A percentile compares a stretch with the other conserved stretches of the same genome.
phyloP scores from a whole-genome alignment of 2,329 filamentous ascomycete genomes.

The Xylariaceae sp. region DNA sequence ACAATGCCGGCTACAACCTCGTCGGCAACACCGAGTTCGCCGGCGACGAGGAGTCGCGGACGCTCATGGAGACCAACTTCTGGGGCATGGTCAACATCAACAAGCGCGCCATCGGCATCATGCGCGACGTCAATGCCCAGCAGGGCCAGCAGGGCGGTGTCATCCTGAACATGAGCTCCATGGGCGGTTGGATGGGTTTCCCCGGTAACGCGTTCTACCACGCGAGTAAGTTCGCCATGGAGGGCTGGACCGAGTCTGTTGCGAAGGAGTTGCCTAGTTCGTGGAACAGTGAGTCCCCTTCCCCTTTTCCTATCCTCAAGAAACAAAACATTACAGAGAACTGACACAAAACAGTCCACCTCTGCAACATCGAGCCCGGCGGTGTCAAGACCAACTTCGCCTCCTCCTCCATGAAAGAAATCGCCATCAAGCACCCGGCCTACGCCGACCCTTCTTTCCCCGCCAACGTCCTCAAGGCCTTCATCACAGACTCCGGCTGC shows the following conservation, averaged over 20 bases:
- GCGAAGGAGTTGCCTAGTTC: slow-evolving; percentile 39
- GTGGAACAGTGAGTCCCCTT: slow-evolving; percentile 36
- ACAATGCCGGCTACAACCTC: slow-evolving; percentile 32
- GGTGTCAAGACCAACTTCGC: slow-evolving; percentile 36
- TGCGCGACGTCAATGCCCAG: slow-evolving; percentile 34
- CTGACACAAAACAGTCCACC: slow-evolving; percentile 30
- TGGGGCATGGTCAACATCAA: slow-evolving; percentile 40
- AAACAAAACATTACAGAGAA: neutral
- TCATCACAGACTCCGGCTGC: slow-evolving; percentile 25
- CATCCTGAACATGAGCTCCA: slow-evolving; percentile 51
- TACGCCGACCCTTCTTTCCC: slow-evolving; percentile 32
- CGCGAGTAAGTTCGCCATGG: slow-evolving; percentile 41
- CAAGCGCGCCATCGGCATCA: slow-evolving; percentile 33
- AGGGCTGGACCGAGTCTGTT: slow-evolving; percentile 44
- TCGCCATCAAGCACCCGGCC: slow-evolving; percentile 37
- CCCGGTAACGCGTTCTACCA: slow-evolving; percentile 37
- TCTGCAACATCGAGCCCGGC: slow-evolving; percentile 40
- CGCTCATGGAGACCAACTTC: slow-evolving; percentile 40
- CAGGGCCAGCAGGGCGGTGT: slow-evolving; percentile 39
- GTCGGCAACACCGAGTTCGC: slow-evolving; percentile 31
- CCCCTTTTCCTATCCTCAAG: neutral
- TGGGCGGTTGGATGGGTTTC: slow-evolving; percentile 40
- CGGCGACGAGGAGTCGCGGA: slow-evolving; percentile 31
- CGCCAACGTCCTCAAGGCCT: slow-evolving; percentile 27
- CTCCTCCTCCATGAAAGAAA: slow-evolving; percentile 26